A percentile compares a stretch with the other conserved stretches of the same genome.
Conservation (phyloP, 495 filamentous ascomycete genomes). For the Monascus purpureus region DNA sequence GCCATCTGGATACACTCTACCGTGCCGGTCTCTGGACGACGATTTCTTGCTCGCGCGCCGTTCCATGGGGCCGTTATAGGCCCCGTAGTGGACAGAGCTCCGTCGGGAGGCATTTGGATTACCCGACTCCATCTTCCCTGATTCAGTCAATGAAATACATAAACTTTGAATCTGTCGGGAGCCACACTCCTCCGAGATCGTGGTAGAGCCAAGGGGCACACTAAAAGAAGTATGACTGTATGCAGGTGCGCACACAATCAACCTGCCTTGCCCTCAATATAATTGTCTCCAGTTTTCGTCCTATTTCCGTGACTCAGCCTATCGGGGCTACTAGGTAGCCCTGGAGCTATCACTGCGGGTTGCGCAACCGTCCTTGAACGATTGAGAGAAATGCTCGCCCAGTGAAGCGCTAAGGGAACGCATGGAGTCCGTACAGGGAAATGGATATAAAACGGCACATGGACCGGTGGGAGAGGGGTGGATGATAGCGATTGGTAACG, state of each 20-base stretch:
- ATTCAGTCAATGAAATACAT: not conserved
- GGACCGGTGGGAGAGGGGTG: slow-evolving; percentile 16
- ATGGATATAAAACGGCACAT: slow-evolving; percentile 18
- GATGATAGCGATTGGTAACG: slow-evolving; percentile 11
- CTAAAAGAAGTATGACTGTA: slow-evolving; percentile 6
- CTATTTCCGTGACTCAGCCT: too few species aligned
- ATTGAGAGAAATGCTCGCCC: slow-evolving; percentile 23
- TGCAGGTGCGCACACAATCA: too few species aligned
- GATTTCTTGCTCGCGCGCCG: slow-evolving; percentile 39
- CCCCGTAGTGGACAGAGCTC: slow-evolving; percentile 28
- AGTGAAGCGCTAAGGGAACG: slow-evolving; percentile 26
- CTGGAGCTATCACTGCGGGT: slow-evolving; percentile 13
- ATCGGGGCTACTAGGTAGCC: too few species aligned
- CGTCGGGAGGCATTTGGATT: slow-evolving; percentile 29
- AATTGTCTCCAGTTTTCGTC: too few species aligned
- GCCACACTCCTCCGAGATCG: too few species aligned
- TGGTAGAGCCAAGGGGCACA: too few species aligned
- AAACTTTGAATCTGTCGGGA: too few species aligned
- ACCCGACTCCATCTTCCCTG: slow-evolving; percentile 30
- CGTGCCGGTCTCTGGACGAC: slow-evolving; percentile 38
- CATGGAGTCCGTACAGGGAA: slow-evolving; percentile 28
- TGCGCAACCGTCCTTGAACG: slow-evolving; percentile 21
- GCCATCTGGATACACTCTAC: slow-evolving; percentile 38
- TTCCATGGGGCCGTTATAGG: slow-evolving; percentile 32
- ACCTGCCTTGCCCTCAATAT: too few species aligned